Conservation (phyloP, 208 protist genomes). For the Leptomonas seymouri region DNA sequence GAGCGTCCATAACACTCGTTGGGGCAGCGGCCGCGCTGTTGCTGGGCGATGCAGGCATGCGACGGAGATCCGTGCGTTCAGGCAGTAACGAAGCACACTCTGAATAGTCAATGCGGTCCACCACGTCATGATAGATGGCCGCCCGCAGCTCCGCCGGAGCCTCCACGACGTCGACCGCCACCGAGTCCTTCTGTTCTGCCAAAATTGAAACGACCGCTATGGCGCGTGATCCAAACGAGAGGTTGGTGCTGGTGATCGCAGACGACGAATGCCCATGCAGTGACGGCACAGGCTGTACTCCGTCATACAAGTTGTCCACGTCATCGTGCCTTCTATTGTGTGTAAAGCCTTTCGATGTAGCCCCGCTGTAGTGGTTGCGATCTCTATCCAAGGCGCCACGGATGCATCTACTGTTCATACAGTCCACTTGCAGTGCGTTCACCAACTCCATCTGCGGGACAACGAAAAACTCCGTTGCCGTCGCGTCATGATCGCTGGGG, state of each 20-base stretch:
- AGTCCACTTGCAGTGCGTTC: background rate
- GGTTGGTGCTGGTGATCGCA: background rate
- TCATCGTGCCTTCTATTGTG: background rate
- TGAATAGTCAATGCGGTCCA: constrained; percentile 49
- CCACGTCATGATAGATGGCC: constrained; percentile 47
- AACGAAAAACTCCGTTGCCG: constrained; percentile 45
- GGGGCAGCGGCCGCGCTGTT: background rate
- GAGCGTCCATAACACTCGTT: background rate
- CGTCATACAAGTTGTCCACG: background rate
- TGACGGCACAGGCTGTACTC: background rate
- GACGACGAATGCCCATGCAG: no score
- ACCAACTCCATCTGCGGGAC: constrained; percentile 48
- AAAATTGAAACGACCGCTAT: constrained; percentile 44
- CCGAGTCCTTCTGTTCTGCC: constrained; percentile 30
- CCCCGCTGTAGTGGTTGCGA: background rate
- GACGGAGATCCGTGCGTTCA: background rate
- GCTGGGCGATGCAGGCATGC: background rate
- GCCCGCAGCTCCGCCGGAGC: constrained; percentile 54
- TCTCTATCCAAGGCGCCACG: background rate
- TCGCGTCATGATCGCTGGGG: background rate
- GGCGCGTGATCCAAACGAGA: background rate
- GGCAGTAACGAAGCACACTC: constrained; percentile 23
- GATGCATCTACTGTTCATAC: background rate
- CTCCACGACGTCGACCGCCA: constrained; percentile 38
- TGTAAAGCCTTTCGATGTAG: background rate